These are phyloP conservation scores for Ceratocystis albifundus DNA, from an alignment of 2,329 filamentous ascomycete genomes.

Conservation along the genomic window DNA sequence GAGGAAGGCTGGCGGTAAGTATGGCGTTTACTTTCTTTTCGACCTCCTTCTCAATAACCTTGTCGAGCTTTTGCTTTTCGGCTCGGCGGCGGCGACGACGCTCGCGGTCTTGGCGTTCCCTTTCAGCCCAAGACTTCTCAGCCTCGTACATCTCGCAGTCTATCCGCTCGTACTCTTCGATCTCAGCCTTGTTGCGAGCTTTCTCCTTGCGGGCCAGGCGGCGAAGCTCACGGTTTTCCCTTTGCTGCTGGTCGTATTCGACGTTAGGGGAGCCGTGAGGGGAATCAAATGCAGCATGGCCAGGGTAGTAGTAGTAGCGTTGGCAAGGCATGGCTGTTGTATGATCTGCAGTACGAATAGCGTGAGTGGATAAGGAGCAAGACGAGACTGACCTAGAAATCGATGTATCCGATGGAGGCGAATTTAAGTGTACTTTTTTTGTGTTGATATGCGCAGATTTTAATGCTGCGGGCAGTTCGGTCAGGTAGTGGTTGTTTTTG, in stretches of 20 bases:
- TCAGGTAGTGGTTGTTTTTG: not conserved
- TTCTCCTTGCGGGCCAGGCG: not conserved
- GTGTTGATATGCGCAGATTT: not conserved
- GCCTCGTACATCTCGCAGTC: not conserved
- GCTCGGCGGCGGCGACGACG: not conserved
- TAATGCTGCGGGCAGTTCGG: not conserved
- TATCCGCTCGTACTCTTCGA: not conserved
- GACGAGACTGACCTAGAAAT: not conserved
- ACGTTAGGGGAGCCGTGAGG: not conserved
- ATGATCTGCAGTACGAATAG: not conserved
- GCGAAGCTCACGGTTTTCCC: not conserved
- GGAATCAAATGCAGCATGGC: not conserved
- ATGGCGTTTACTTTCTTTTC: not conserved
- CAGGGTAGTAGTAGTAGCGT: not conserved
- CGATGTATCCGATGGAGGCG: not conserved
- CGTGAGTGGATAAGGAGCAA: not conserved
- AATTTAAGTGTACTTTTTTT: not conserved
- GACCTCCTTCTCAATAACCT: not conserved
- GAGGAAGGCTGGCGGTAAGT: not conserved
- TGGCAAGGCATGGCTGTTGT: not conserved
- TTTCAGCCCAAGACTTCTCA: not conserved
- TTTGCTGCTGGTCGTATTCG: not conserved
- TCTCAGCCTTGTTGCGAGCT: slow-evolving; percentile 3
- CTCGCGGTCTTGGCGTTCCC: not conserved
- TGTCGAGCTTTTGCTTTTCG: not conserved